Conservation (phyloP, 495 filamentous ascomycete species). For the Tuber calosporum region DNA sequence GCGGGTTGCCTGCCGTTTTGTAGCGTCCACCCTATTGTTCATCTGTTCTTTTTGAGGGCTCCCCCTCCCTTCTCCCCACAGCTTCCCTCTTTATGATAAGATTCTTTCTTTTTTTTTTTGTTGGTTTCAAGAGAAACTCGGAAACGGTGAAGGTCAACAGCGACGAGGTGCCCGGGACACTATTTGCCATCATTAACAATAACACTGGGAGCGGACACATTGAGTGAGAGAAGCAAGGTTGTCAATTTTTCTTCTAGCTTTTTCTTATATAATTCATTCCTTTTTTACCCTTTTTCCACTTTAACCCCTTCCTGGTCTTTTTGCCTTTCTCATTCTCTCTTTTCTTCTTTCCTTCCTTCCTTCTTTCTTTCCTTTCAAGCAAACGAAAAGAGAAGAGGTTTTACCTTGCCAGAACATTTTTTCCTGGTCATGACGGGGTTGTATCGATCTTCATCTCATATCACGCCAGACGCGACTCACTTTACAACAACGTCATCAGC, state of each 20-base stretch:
- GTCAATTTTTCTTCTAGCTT: background rate
- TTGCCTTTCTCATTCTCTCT: no score
- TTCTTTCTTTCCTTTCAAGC: background rate
- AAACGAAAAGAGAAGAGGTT: background rate
- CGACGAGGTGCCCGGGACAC: background rate
- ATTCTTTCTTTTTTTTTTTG: slow-evolving; percentile 20
- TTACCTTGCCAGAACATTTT: background rate
- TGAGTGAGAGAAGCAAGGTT: background rate
- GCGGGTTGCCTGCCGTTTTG: slow-evolving; percentile 18
- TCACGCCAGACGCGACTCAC: slow-evolving; percentile 33
- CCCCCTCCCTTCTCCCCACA: slow-evolving; percentile 27
- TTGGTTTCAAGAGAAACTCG: slow-evolving; percentile 18
- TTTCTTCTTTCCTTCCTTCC: background rate
- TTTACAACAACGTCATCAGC: slow-evolving; percentile 36
- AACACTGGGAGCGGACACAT: background rate
- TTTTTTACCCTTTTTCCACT: background rate
- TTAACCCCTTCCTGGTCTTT: background rate
- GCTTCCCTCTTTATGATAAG: slow-evolving; percentile 22
- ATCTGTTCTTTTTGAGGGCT: slow-evolving; percentile 30
- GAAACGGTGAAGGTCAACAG: slow-evolving; percentile 13
- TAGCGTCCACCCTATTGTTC: slow-evolving; percentile 14
- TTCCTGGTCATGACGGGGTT: slow-evolving; percentile 33
- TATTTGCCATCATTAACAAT: background rate
- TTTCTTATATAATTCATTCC: slow-evolving; percentile 1
- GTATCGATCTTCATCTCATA: slow-evolving; percentile 35